phyloP scores from a whole-genome alignment of 2,329 filamentous ascomycete genomes.

The Cylindrodendrum hubeiense region DNA sequence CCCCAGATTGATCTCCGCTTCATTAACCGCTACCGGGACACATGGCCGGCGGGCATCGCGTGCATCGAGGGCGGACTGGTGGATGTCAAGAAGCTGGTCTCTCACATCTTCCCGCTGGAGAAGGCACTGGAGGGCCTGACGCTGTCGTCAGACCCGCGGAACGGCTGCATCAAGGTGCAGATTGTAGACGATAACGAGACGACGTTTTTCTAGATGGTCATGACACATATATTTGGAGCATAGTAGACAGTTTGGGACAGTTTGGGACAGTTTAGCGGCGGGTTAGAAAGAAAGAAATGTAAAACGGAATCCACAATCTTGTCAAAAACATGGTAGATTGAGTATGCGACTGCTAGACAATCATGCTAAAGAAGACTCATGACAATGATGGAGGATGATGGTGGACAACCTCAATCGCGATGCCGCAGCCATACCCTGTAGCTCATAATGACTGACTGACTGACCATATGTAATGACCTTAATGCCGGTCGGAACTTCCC shows the following conservation, averaged over 20 bases:
- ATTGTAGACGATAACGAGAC: conserved; percentile 49
- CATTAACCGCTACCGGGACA: conserved; percentile 78
- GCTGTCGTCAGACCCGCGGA: conserved; percentile 49
- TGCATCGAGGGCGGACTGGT: conserved; percentile 70
- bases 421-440: no score
- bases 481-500: no score
- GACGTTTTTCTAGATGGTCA: conserved; percentile 32
- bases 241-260: conserved; percentile 24
- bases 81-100: conserved; percentile 69
- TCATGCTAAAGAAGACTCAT: no score
- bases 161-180: conserved; percentile 52
- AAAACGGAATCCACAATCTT: not conserved
- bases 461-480: no score
- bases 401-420: no score
- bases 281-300: not conserved
- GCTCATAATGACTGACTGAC: no score
- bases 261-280: conserved; percentile 20
- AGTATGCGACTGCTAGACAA: no score
- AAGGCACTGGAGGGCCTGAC: conserved; percentile 65
- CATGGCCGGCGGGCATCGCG: conserved; percentile 75
- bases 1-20: conserved; percentile 74
- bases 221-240: conserved; percentile 2
- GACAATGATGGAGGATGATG: no score
- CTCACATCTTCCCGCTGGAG: conserved; percentile 73
- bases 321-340: no score